phyloP scores from a whole-genome alignment of 2,329 filamentous ascomycete species.

The Colletotrichum truncatum region DNA sequence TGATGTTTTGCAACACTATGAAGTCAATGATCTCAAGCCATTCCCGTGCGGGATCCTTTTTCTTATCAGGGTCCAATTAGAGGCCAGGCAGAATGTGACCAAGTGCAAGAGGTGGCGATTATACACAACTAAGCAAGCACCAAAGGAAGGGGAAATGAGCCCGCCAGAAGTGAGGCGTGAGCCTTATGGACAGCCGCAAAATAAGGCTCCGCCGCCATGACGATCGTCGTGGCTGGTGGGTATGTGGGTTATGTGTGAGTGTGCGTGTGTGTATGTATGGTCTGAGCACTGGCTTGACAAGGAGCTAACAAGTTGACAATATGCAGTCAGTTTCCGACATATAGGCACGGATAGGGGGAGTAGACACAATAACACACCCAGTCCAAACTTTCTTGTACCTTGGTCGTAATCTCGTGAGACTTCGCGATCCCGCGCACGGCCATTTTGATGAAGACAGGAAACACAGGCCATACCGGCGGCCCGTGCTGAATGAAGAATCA shows the following conservation, averaged over 20 bases:
- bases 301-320: constrained; percentile 18
- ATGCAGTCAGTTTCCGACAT: not conserved
- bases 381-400: too few species aligned
- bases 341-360: not conserved
- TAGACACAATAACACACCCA: not conserved
- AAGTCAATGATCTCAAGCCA: constrained; percentile 19
- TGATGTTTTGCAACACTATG: constrained; percentile 23
- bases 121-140: not conserved
- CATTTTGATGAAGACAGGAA: not conserved
- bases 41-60: constrained; percentile 3
- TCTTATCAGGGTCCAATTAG: not conserved
- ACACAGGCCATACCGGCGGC: not conserved
- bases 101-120: not conserved
- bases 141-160: not conserved
- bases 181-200: not conserved
- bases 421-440: not conserved
- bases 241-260: too few species aligned
- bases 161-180: too few species aligned
- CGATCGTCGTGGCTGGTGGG: not conserved
- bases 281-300: constrained; percentile 17
- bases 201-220: not conserved
- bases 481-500: not conserved
- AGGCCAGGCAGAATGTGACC: not conserved
- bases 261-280: too few species aligned
- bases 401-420: not conserved